Base-by-base conservation (phyloP, 768 basidiomycete species). In the Hortiboletus campestris region DNA sequence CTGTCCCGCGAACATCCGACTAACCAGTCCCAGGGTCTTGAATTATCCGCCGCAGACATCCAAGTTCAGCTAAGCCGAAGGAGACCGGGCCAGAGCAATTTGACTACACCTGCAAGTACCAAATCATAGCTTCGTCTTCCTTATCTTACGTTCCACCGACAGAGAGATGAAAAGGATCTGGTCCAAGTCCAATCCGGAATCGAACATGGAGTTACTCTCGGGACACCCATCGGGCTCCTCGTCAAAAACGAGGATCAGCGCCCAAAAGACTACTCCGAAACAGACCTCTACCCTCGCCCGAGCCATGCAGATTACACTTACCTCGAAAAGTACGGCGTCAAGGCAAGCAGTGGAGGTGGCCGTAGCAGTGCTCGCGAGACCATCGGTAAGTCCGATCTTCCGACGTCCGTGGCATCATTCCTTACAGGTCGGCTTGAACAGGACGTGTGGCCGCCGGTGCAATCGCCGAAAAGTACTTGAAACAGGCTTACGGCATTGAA, bases 241-340 rank as follows among this genome's bases (percentile, higher is more conserved):
- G 94, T 99, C 38, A 91, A 85, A 66, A 99, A 99, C 74, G 94
- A 98, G 76, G 97, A 99, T 71, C 97, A 99, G 69, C 81, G 97
- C 29, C 97, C 97, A 19, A 91, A 98, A 67, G 97, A 99, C 74
- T 99, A 99, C 74, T 87, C 94, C 60, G 97, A 98, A 78, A 98
- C 97, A 0, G 97, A 99, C 69, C 76, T 94, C 50, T 99, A 94
- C 78, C 97, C 97, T 32, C 88, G 97, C 20, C 97, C 97, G 29
- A 93, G 90, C 61, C 97, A 99, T 66, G 97, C 97, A 13, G 97
- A 99, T 72, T 97, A 89, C 72, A 99, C 97, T 16, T 99, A 99
- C 73, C 84, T 98, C 55, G 86, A 93, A 63, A 99, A 99, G 66
- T 99, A 98, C 69, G 94, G 94, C 31, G 74, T 98, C 72, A 98